Conservation (phyloP, 306 rosid species). For the Sechiopsis laciniata region DNA sequence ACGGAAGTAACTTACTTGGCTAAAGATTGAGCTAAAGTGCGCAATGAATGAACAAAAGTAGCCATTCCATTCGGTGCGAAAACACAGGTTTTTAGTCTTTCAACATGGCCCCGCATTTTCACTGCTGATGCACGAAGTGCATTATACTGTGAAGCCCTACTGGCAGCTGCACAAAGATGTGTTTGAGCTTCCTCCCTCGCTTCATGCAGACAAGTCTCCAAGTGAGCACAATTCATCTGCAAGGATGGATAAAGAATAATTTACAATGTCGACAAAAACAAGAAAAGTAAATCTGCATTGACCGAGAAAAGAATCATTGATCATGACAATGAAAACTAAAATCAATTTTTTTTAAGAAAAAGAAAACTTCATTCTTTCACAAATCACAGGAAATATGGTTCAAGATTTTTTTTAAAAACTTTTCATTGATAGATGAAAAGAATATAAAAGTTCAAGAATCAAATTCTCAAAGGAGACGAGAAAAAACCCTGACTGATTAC, state of each 20-base stretch:
- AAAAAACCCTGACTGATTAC: not conserved
- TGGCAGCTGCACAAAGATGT: constrained; percentile 89
- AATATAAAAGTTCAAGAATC: not conserved
- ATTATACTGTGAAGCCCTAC: constrained; percentile 83
- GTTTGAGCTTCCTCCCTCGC: constrained; percentile 99
- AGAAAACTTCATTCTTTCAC: not conserved
- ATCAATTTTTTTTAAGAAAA: too few species aligned
- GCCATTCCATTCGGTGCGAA: constrained; percentile 63
- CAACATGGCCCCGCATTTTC: constrained; percentile 71
- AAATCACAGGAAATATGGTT: not conserved
- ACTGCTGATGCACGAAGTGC: constrained; percentile 71
- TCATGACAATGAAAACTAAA: not conserved
- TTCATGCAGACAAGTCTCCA: constrained; percentile 92
- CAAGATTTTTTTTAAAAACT: not conserved
- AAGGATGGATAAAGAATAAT: constrained; percentile 17
- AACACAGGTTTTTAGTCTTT: constrained; percentile 68
- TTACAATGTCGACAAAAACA: not conserved
- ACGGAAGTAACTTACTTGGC: constrained; percentile 57
- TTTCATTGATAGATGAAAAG: not conserved
- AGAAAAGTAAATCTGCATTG: not conserved
- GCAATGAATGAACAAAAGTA: constrained; percentile 64
- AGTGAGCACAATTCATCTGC: constrained; percentile 96
- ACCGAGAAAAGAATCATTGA: not conserved
- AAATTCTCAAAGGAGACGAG: not conserved
- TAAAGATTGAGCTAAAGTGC: constrained; percentile 66